Evolutionary conservation across 345 rosid genomes (phyloP), one percentile per base, ranked within the genome.

Genomic region (Eucalyptus camaldulensis): DNA sequence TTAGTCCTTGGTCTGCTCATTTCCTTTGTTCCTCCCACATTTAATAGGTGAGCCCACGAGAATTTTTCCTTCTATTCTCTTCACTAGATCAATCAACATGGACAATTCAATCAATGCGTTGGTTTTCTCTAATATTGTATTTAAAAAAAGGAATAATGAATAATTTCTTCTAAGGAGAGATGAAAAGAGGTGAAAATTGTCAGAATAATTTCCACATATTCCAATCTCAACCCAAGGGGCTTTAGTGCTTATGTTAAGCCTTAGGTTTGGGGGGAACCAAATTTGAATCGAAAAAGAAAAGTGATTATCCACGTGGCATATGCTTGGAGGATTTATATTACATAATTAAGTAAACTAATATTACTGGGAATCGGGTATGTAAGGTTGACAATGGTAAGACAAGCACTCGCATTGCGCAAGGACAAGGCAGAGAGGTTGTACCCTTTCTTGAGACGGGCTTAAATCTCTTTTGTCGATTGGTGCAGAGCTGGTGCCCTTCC

Each of bases 401-500:
- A 25, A 88, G 76, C 49, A 31, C 76, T 21, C 54, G 89, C 87
- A 53, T 17, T 47, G 24, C 47, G 83, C 80, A 58, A 27, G 53
- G 89, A 88, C 80, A 88, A 54, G 51, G 91, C 95, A 94, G 92
- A 58, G 89, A 43, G 89, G 33, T 92, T 88, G 95, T 92, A 94
- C 92, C 96, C 95, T 93, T 37, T 86, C 86, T 53, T 25, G 93
- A 93, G 93, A 94, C 94, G 92, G 21, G 89, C 88, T 92, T 87
- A 49, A 88, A 29, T 25, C 16, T 27, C 31, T 62, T 3, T 29
- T 27, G 14, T 27, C 60, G 5, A 22, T 54, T 22, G 60, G 60
- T 54, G 60, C 27, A 54, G 11, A 22, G 10, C 60, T 54, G n/a
- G 5, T 21, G 25, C 25, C 60, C 27, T 54, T 56, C 62, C 62